Evolutionary conservation across 306 rosid species (phyloP).

Genomic region (Quercus engelmannii): DNA sequence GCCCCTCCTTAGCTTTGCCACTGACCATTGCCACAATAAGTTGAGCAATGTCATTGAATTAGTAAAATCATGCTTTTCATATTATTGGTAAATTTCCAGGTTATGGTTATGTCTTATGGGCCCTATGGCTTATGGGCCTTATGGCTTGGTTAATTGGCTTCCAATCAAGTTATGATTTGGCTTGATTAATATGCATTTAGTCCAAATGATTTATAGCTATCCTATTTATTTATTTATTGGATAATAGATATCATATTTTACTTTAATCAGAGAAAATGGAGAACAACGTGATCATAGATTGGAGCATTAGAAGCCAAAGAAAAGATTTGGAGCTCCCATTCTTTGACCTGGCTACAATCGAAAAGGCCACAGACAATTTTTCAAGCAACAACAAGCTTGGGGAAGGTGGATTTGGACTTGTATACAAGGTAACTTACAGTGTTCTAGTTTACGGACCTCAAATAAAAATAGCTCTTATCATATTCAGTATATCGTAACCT

Average conservation of each 20-base stretch:
- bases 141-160: not conserved
- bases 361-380: too few species aligned
- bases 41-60: too few species aligned
- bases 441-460: not conserved
- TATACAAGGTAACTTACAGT: constrained; percentile 24
- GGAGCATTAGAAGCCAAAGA: constrained; percentile 20
- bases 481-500: not conserved
- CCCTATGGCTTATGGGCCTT: too few species aligned
- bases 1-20: too few species aligned
- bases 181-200: not conserved
- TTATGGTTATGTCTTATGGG: too few species aligned
- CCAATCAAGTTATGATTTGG: not conserved
- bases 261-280: not conserved
- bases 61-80: too few species aligned
- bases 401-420: too few species aligned
- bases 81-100: too few species aligned
- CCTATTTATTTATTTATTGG: not conserved
- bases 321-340: constrained; percentile 22
- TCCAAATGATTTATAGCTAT: not conserved
- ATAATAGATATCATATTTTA: not conserved
- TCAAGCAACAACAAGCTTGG: too few species aligned
- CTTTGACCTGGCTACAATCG: too few species aligned
- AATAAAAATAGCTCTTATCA: not conserved
- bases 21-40: too few species aligned
- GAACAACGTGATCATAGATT: not conserved